A percentile compares a stretch with the other conserved stretches of the same genome.
These are phyloP conservation scores for Colletotrichum somersetense DNA, from an alignment of 2,329 filamentous ascomycete genomes.

Conservation along the genomic window DNA sequence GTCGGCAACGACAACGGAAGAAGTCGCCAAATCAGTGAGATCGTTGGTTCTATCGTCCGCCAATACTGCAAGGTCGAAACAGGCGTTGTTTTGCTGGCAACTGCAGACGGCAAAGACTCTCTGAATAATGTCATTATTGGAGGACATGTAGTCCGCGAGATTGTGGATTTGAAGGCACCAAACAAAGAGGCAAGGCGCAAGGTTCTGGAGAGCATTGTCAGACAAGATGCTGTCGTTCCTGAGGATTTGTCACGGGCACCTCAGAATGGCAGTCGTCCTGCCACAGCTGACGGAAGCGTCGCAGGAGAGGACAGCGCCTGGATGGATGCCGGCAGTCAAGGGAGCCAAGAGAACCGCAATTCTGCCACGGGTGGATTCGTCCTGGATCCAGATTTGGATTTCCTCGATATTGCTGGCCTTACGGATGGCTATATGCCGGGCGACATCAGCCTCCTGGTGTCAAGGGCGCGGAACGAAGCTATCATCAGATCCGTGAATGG, in stretches of 20 bases:
- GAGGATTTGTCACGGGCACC: constrained; percentile 51
- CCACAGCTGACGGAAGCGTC: constrained; percentile 67
- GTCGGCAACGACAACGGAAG: constrained; percentile 93
- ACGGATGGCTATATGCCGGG: constrained; percentile 99
- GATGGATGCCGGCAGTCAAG: constrained; percentile 79
- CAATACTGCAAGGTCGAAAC: constrained; percentile 86
- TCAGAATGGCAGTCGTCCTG: constrained; percentile 65
- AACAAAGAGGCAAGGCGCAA: constrained; percentile 89
- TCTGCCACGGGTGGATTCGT: constrained; percentile 72
- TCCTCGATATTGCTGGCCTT: constrained; percentile 91
- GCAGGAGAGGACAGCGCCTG: constrained; percentile 72
- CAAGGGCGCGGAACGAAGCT: constrained; percentile 90
- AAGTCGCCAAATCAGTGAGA: constrained; percentile 92
- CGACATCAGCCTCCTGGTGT: constrained; percentile 87
- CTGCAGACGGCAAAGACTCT: constrained; percentile 92
- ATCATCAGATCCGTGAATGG: constrained; percentile 84
- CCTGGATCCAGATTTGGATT: constrained; percentile 83
- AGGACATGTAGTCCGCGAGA: constrained; percentile 92
- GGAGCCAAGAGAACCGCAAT: constrained; percentile 56
- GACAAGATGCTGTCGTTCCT: constrained; percentile 60
- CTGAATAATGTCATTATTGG: constrained; percentile 92
- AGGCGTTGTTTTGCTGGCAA: constrained; percentile 88
- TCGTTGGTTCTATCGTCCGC: constrained; percentile 83
- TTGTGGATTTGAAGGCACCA: constrained; percentile 88
- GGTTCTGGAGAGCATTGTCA: constrained; percentile 85